Evolutionary conservation across 352 stramenopile species (phyloP).

Genomic region (Phytophthora capsici): DNA sequence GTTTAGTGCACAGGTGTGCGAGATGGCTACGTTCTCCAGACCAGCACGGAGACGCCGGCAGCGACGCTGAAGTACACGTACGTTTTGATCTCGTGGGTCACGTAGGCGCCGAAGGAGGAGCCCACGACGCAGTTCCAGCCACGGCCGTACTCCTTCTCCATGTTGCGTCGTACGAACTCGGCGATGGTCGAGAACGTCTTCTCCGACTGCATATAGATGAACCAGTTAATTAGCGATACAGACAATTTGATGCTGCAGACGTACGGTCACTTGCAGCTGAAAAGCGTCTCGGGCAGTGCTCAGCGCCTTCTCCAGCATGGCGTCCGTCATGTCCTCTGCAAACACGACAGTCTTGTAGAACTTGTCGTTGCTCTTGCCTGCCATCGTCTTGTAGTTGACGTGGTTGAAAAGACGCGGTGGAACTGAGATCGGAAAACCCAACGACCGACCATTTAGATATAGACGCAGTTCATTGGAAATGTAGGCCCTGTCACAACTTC

Average conservation of each 20-base stretch:
- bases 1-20: neutral
- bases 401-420: neutral
- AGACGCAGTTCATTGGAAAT: too few relatives aligned
- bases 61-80: constrained; percentile 96
- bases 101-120: constrained; percentile 92
- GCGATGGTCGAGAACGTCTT: constrained; percentile 94
- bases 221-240: neutral
- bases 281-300: constrained; percentile 91
- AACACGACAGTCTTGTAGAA: constrained; percentile 94
- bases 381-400: constrained; percentile 33
- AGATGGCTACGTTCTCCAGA: constrained; percentile 84
- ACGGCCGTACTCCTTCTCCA: constrained; percentile 93
- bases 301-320: constrained; percentile 93
- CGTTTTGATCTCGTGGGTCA: constrained; percentile 96
- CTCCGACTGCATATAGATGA: constrained; percentile 64
- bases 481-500: constrained; percentile 15
- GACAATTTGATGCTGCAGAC: neutral
- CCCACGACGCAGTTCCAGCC: constrained; percentile 95
- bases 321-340: constrained; percentile 95
- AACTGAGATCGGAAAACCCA: too few relatives aligned
- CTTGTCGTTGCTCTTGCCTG: constrained; percentile 80
- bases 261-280: constrained; percentile 85
- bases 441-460: too few relatives aligned
- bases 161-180: constrained; percentile 91
- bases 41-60: constrained; percentile 90